Evolutionary conservation across 2,329 filamentous ascomycete genomes (phyloP), one percentile per base, ranked within the genome.

Genomic region (Hymenoscyphus occultus): DNA sequence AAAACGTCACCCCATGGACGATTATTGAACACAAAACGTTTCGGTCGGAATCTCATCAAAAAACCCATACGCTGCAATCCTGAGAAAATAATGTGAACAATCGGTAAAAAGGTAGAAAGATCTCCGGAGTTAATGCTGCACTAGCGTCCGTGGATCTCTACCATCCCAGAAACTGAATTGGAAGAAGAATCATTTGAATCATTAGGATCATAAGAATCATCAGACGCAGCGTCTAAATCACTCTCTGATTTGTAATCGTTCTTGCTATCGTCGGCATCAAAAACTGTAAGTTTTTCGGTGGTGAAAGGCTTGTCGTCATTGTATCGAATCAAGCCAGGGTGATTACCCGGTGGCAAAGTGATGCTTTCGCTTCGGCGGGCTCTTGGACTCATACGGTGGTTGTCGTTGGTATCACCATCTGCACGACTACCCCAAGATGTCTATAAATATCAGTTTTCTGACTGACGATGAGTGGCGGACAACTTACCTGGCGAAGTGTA

Each of bases 401-500:
- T 84, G 77, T 96, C 90, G 78, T 96, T 90, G 71, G 90, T 85
- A 78, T 97, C 93, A 75, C 92, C 93, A 73, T 95, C 93, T 73
- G 92, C 91, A 78, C 93, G 90, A 79, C 92, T 97, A 75, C 93
- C 93, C 93, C 93, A 97, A 61, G 93, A 94, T 56, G 93, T 97
- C 93, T 97, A 75, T 57, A 65, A 60, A 56, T 16, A 60, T 59
- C n/a, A 56, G 39, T 28, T 35, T n/a, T 16, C 10, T 56, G 35
- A 19, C 31, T 32, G 16, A 6, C 6, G 45, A 56, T 39, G 19
- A 35, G 56, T 56, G 19, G 42, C 14, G 64, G n/a, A 22, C 48
- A 19, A 81, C 89, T 79, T 85, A 96, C 92, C 86, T 91, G 89
- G 75, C 90, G 89, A 71, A 93, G 85, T 65, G 93, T 97, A 70